Percentiles rank a stretch among this genome's conserved stretches.
Evolutionary conservation across 2,329 filamentous ascomycete species (phyloP).

Genomic region (Colletotrichum sp.): DNA sequence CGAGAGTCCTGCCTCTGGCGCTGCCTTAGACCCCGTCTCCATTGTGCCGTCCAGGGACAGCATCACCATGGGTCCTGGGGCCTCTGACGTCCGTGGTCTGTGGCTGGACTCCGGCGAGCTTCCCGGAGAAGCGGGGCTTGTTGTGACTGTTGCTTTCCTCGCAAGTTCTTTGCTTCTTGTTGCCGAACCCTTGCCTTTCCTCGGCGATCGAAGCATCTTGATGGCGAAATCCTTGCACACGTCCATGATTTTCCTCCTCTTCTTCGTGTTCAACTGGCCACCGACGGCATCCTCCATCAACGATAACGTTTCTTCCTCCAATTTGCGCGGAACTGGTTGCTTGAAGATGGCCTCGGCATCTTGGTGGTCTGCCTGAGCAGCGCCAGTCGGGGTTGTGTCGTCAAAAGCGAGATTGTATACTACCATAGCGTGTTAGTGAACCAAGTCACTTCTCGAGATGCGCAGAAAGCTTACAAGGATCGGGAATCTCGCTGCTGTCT

Average conservation of each 20-base stretch:
- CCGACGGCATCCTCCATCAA: background rate
- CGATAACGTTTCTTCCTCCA: background rate
- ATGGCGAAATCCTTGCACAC: background rate
- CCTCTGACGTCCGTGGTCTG: background rate
- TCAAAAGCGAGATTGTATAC: background rate
- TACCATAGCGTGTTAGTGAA: background rate
- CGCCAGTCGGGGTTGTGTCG: background rate
- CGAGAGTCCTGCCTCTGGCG: background rate
- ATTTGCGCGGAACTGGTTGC: background rate
- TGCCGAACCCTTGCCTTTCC: background rate
- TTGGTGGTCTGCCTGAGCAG: background rate
- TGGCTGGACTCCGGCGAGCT: background rate
- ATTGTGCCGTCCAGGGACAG: background rate
- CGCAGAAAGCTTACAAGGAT: background rate
- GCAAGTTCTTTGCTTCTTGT: background rate
- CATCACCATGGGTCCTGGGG: background rate
- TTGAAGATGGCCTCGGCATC: background rate
- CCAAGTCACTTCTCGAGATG: fast-evolving
- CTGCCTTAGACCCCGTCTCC: background rate
- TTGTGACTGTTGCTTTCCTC: background rate
- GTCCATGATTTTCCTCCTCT: background rate
- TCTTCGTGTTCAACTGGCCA: background rate
- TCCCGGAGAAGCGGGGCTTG: background rate
- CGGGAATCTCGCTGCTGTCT: background rate
- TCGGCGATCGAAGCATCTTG: background rate